phyloP scores from a whole-genome alignment of 2,329 filamentous ascomycete species.

The Sarocladiaceae sp. region DNA sequence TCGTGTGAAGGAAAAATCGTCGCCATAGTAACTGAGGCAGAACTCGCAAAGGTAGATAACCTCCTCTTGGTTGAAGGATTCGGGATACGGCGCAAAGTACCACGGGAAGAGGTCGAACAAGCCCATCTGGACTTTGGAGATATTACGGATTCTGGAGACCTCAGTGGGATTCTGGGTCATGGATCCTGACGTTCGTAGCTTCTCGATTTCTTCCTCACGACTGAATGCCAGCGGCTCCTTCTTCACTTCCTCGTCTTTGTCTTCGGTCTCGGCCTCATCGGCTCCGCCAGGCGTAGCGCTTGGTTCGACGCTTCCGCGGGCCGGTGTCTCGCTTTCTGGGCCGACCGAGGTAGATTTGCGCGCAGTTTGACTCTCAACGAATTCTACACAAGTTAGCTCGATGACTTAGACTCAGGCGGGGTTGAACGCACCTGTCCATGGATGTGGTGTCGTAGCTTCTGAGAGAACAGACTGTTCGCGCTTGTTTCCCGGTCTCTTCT shows the following conservation, averaged over 20 bases:
- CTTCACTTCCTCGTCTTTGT: constrained; percentile 40
- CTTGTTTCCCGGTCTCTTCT: constrained; percentile 49
- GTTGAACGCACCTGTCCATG: constrained; percentile 41
- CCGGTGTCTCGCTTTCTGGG: constrained; percentile 41
- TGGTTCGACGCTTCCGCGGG: constrained; percentile 37
- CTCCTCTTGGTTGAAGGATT: constrained; percentile 82
- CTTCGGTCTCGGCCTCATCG: constrained; percentile 54
- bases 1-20: constrained; percentile 74
- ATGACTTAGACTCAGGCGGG: no score
- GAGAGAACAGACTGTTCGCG: constrained; percentile 50
- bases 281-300: constrained; percentile 39
- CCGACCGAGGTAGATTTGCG: constrained; percentile 39
- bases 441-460: constrained; percentile 50
- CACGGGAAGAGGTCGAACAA: constrained; percentile 89
- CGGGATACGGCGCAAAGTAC: constrained; percentile 98
- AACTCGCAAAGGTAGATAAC: constrained; percentile 97
- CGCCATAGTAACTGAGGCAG: constrained; percentile 86
- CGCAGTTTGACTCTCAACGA: constrained; percentile 42
- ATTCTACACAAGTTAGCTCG: constrained; percentile 28
- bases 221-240: constrained; percentile 57
- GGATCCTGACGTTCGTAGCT: constrained; percentile 86
- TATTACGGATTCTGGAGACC: constrained; percentile 91
- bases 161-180: constrained; percentile 99
- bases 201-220: constrained; percentile 91
- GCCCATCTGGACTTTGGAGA: constrained; percentile 92